A percentile compares a stretch with the other conserved stretches of the same genome.
Conservation (phyloP, 192 early-diverging fungal genomes). For the Umbelopsis sp. region DNA sequence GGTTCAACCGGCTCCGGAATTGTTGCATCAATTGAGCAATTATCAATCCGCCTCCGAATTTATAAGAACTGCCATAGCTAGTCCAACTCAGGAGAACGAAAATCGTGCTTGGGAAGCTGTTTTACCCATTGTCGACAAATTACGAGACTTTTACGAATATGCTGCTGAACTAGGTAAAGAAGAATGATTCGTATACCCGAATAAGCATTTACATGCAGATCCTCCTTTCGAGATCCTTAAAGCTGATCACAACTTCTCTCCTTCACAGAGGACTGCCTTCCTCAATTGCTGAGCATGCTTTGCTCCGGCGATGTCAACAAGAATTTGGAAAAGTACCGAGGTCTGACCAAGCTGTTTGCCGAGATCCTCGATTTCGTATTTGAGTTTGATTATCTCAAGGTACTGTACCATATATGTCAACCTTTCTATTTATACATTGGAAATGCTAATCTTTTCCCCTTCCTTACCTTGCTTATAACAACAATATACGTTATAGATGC, state of each 20-base stretch:
- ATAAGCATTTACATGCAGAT: slow-evolving; percentile 1
- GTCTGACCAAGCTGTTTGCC: slow-evolving; percentile 78
- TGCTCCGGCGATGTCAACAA: slow-evolving; percentile 66
- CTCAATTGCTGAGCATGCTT: slow-evolving; percentile 67
- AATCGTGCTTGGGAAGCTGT: slow-evolving; percentile 87
- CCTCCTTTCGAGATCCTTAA: slow-evolving; percentile 15
- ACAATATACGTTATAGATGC: slow-evolving; percentile 29
- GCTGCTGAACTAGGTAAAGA: slow-evolving; percentile 72
- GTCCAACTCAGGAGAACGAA: slow-evolving; percentile 84
- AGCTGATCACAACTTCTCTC: slow-evolving; percentile 15
- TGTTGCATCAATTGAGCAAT: slow-evolving; percentile 56
- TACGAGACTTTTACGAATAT: slow-evolving; percentile 84
- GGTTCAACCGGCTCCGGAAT: slow-evolving; percentile 48
- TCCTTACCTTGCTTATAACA: not conserved
- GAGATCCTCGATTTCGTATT: slow-evolving; percentile 87
- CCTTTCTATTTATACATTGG: slow-evolving; percentile 25
- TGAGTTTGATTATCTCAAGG: slow-evolving; percentile 94
- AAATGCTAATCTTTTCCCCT: not conserved
- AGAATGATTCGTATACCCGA: slow-evolving; percentile 12
- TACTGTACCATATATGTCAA: slow-evolving; percentile 23
- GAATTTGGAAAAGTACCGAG: slow-evolving; percentile 75
- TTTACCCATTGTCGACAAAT: slow-evolving; percentile 75
- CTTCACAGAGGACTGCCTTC: slow-evolving; percentile 57
- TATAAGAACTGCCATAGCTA: slow-evolving; percentile 85
- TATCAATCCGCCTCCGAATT: slow-evolving; percentile 74